These are phyloP conservation scores for Cystobasidium pallidum DNA, from an alignment of 1,284 basidiomycete species.

Conservation along the genomic window DNA sequence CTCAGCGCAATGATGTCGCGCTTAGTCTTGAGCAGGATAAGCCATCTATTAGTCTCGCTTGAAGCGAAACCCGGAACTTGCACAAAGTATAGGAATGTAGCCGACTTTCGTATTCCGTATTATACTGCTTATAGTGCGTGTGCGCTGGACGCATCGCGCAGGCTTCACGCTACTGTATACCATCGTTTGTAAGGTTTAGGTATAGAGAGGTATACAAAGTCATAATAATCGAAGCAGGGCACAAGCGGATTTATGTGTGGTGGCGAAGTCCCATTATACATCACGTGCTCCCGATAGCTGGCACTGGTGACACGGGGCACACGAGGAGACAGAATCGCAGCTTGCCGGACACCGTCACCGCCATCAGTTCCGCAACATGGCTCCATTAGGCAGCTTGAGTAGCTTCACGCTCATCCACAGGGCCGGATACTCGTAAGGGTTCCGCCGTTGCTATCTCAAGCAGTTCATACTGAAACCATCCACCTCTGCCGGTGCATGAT, in stretches of 20 bases:
- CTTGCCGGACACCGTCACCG: too few relatives aligned
- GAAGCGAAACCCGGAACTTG: not conserved
- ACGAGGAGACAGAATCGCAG: too few relatives aligned
- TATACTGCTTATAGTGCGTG: too few relatives aligned
- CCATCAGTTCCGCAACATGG: not conserved
- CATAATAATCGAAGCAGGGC: not conserved
- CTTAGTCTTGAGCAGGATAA: not conserved
- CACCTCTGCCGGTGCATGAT: too few relatives aligned
- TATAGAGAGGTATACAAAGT: not conserved
- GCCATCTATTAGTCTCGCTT: not conserved
- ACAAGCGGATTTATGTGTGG: too few relatives aligned
- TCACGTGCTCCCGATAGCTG: too few relatives aligned
- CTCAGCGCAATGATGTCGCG: not conserved
- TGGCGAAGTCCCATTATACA: too few relatives aligned
- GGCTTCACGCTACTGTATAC: not conserved
- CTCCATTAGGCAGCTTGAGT: conserved; percentile 22
- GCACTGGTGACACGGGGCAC: too few relatives aligned
- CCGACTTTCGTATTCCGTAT: not conserved
- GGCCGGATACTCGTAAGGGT: conserved; percentile 35
- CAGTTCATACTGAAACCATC: not conserved
- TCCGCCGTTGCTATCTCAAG: not conserved
- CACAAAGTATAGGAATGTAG: not conserved
- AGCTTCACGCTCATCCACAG: conserved; percentile 34
- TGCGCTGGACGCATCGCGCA: not conserved
- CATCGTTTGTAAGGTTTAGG: not conserved